These are phyloP conservation scores for Porphyrellus cyaneotinctus DNA, from an alignment of 768 basidiomycete genomes.

Conservation along the genomic window DNA sequence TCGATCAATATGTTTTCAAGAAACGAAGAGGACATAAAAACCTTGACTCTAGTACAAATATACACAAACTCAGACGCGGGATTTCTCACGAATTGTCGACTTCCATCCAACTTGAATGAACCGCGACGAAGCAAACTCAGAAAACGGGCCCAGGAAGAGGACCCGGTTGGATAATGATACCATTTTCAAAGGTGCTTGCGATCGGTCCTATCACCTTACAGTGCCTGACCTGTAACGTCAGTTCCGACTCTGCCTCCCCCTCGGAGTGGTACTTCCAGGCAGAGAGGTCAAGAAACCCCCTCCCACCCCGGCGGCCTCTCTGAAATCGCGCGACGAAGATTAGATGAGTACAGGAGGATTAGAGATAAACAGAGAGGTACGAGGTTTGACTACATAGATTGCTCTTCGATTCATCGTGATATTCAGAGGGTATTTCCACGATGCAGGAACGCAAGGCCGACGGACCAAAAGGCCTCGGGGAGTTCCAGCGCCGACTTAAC, in stretches of 20 bases:
- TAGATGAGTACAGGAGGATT: constrained; percentile 75
- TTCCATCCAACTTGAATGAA: too few relatives aligned
- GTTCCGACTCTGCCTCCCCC: constrained; percentile 74
- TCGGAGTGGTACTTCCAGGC: constrained; percentile 55
- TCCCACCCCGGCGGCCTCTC: constrained; percentile 90
- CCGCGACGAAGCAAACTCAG: constrained; percentile 43
- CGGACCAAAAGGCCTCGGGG: constrained; percentile 76
- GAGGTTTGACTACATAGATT: background rate
- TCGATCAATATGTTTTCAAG: too few relatives aligned
- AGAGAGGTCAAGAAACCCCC: constrained; percentile 85
- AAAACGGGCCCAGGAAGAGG: constrained; percentile 57
- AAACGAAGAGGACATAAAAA: too few relatives aligned
- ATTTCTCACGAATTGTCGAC: too few relatives aligned
- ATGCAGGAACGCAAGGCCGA: constrained; percentile 51
- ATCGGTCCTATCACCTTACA: too few relatives aligned
- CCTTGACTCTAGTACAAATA: too few relatives aligned
- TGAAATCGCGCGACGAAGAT: constrained; percentile 58
- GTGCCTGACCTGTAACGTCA: constrained; percentile 27
- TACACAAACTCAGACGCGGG: too few relatives aligned
- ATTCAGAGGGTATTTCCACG: constrained; percentile 67
- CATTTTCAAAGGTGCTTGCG: constrained; percentile 77
- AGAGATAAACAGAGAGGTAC: constrained; percentile 68
- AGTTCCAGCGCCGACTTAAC: constrained; percentile 91
- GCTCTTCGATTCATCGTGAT: background rate
- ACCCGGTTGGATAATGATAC: constrained; percentile 58